Percentiles rank a stretch among this genome's conserved stretches.
Conservation (phyloP, 2,329 filamentous ascomycete genomes). For the Pyrenochaeta sp. region DNA sequence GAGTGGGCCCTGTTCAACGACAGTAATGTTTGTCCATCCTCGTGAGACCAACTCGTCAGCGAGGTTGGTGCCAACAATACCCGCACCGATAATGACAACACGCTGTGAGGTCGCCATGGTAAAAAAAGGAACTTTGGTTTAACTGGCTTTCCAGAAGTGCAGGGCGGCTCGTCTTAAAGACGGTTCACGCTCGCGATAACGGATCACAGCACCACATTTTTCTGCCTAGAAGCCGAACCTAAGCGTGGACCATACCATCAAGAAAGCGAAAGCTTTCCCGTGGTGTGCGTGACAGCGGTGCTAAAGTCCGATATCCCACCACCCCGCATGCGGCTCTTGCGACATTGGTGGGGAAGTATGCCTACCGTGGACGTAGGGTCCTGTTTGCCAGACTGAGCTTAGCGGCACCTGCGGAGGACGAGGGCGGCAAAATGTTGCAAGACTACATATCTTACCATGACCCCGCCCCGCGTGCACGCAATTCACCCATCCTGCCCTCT, state of each 20-base stretch:
- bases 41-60: constrained; percentile 70
- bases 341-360: constrained; percentile 38
- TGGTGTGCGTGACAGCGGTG: constrained; percentile 20
- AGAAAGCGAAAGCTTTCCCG: constrained; percentile 33
- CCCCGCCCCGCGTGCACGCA: constrained; percentile 36
- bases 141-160: constrained; percentile 1
- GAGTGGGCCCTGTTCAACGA: constrained; percentile 70
- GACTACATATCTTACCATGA: constrained; percentile 30
- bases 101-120: constrained; percentile 44
- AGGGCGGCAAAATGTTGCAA: constrained; percentile 13
- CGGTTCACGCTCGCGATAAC: constrained; percentile 30
- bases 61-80: constrained; percentile 70
- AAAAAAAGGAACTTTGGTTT: constrained; percentile 3
- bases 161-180: constrained; percentile 19
- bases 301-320: constrained; percentile 11
- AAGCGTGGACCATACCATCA: constrained; percentile 32
- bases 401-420: constrained; percentile 15
- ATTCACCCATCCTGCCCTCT: constrained; percentile 3
- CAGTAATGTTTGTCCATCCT: constrained; percentile 71
- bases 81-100: constrained; percentile 63
- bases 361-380: constrained; percentile 35
- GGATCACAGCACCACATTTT: constrained; percentile 24
- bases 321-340: constrained; percentile 35
- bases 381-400: constrained; percentile 34
- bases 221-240: constrained; percentile 27